These are phyloP conservation scores for Tolypocladium album DNA, from an alignment of 2,329 filamentous ascomycete genomes.

Conservation along the genomic window DNA sequence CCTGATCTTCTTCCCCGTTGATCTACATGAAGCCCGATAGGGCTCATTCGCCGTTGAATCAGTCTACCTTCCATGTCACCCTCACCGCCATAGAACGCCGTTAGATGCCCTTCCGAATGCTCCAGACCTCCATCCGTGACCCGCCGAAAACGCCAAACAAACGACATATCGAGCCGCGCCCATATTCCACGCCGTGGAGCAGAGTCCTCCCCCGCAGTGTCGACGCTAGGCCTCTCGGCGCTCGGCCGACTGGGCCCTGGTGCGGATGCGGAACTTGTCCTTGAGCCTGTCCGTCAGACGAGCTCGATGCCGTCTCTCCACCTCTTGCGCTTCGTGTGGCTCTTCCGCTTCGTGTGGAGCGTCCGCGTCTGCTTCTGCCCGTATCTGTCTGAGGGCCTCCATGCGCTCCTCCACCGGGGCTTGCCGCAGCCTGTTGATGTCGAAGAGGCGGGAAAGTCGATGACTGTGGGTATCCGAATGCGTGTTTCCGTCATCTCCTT, in stretches of 20 bases:
- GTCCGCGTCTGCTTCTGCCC: conserved; percentile 13
- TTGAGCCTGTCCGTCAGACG: conserved; percentile 37
- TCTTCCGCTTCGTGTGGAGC: conserved; percentile 13
- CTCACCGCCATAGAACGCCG: conserved; percentile 1
- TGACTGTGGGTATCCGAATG: conserved; percentile 24
- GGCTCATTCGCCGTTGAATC: background rate
- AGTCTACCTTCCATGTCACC: background rate
- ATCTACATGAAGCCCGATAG: background rate
- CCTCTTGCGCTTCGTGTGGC: conserved; percentile 13
- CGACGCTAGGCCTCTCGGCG: background rate
- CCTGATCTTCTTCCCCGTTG: too few relatives aligned
- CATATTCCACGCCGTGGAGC: background rate
- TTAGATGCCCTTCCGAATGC: background rate
- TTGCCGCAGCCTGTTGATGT: conserved; percentile 45
- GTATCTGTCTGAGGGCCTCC: conserved; percentile 40
- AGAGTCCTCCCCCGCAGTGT: background rate
- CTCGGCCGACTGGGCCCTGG: conserved; percentile 27
- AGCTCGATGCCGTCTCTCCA: conserved; percentile 28
- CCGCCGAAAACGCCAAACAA: background rate
- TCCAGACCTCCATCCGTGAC: background rate
- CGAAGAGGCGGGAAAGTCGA: conserved; percentile 41
- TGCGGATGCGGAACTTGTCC: conserved; percentile 42
- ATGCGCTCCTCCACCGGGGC: conserved; percentile 54
- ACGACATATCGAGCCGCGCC: background rate
- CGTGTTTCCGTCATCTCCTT: conserved; percentile 21